These are phyloP conservation scores for Saururus chinensis DNA, from an alignment of 164 flowering plant species.

Conservation along the genomic window DNA sequence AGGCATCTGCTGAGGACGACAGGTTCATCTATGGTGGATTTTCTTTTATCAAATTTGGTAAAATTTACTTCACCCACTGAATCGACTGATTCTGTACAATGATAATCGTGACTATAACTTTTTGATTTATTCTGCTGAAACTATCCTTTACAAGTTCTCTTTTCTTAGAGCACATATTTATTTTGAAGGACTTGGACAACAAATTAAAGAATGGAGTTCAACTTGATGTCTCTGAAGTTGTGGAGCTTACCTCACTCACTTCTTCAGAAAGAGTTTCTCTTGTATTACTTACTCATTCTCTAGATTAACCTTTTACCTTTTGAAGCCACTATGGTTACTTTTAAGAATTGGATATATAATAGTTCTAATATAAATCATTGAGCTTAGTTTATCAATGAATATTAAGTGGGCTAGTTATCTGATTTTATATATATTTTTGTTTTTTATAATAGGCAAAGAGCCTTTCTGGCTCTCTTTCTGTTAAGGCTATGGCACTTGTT, in stretches of 20 bases:
- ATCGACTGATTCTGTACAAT: not conserved
- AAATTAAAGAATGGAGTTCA: constrained; percentile 79
- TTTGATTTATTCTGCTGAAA: not conserved
- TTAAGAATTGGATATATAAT: not conserved
- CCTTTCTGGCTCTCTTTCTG: constrained; percentile 58
- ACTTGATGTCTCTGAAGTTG: constrained; percentile 45
- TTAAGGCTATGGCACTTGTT: constrained; percentile 47
- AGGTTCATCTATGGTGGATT: constrained; percentile 65
- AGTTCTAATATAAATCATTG: not conserved
- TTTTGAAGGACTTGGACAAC: constrained; percentile 54
- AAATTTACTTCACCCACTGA: not conserved
- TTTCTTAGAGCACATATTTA: not conserved
- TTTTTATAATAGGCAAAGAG: constrained; percentile 56
- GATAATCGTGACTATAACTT: not conserved
- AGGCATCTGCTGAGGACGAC: constrained; percentile 73
- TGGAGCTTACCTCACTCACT: constrained; percentile 37
- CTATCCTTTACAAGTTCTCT: not conserved
- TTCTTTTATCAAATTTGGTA: constrained; percentile 65
- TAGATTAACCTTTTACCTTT: constrained; percentile 3
- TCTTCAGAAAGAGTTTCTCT: constrained; percentile 59
- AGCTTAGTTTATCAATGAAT: not conserved
- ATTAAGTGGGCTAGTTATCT: not conserved
- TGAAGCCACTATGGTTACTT: not conserved
- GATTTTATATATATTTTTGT: not conserved
- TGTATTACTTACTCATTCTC: constrained; percentile 33